Evolutionary conservation across 1,284 basidiomycete species (phyloP), one percentile per base, ranked within the genome.

Genomic region (Ustilago xerochloae): DNA sequence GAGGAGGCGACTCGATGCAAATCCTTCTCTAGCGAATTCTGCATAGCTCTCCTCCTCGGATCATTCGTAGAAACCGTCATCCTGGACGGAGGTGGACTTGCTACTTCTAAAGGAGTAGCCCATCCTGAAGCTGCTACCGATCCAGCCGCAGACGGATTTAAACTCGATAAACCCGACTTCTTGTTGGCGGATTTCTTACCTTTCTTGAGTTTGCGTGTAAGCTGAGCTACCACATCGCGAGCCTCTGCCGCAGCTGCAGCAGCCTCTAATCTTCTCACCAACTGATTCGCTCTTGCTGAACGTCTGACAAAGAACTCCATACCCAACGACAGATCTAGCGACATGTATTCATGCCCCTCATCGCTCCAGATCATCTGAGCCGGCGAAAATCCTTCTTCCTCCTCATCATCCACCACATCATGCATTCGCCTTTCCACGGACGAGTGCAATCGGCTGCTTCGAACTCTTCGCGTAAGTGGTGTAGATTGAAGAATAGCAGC

Each of bases 261-360:
- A 1, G 65, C 76, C 50, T 81, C 78, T n/a, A 81, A 74, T 35
- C 70, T 52, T 26, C 79, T 65, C 39, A 77, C 65, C 3, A 81
- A 75, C 63, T 75, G 66, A 52, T 81, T 81, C 18, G 80, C 74
- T 28, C 79, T 63, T 0, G 78, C 78, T 3, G 78, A 77, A 16
- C 72, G 69, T 4, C 79, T 65, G 1, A 77, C 78, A 49, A 81
- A 81, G 73, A 80, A 81, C 39, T 81, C 80, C 58, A 78, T 73
- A 24, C 80, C 80, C 8, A 81, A 62, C 45, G 76, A 67, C 8
- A 79, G 63, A 36, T 73, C 62, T 32, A 81, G 73, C 39, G 63
- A 67, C 55, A 77, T 60, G 69, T 81, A 81, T 49, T 81, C 77
- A 55, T 79, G 72, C 8, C 75, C 77, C 33, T 67, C 62, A 45